phyloP scores from a whole-genome alignment of 1,284 basidiomycete species.

The Malassezia japonica region DNA sequence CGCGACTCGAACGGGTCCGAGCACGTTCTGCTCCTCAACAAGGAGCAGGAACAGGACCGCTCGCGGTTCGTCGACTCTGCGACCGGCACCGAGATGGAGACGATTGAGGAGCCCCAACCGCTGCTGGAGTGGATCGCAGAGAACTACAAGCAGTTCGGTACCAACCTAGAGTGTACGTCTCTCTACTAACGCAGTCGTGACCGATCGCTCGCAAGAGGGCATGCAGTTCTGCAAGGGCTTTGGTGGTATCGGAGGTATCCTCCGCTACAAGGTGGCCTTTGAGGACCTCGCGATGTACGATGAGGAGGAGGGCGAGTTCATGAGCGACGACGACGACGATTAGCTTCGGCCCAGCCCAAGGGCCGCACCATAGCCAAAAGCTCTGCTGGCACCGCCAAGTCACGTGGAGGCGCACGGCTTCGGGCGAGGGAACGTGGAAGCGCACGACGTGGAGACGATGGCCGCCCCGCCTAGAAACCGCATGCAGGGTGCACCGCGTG shows the following conservation, averaged over 20 bases:
- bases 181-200: constrained; percentile 19
- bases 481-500: not conserved
- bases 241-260: constrained; percentile 88
- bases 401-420: not conserved
- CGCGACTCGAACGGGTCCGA: constrained; percentile 37
- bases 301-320: constrained; percentile 44
- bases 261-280: constrained; percentile 54
- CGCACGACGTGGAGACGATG: constrained; percentile 2
- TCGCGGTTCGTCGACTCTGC: constrained; percentile 91
- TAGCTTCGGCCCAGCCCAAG: constrained; percentile 5
- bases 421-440: constrained; percentile 1
- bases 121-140: constrained; percentile 82
- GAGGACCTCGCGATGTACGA: constrained; percentile 45
- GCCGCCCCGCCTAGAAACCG: not conserved
- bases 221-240: constrained; percentile 98
- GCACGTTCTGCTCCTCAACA: constrained; percentile 38
- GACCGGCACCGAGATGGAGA: constrained; percentile 92
- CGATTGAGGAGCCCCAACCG: constrained; percentile 50
- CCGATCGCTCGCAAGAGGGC: constrained; percentile 72
- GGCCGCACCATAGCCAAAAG: not conserved
- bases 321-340: constrained; percentile 40
- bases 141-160: constrained; percentile 94
- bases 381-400: not conserved
- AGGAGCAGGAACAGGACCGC: constrained; percentile 56
- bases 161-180: constrained; percentile 63